These are phyloP conservation scores for Monosporascus sp. DNA, from an alignment of 2,329 filamentous ascomycete species.

Conservation along the genomic window DNA sequence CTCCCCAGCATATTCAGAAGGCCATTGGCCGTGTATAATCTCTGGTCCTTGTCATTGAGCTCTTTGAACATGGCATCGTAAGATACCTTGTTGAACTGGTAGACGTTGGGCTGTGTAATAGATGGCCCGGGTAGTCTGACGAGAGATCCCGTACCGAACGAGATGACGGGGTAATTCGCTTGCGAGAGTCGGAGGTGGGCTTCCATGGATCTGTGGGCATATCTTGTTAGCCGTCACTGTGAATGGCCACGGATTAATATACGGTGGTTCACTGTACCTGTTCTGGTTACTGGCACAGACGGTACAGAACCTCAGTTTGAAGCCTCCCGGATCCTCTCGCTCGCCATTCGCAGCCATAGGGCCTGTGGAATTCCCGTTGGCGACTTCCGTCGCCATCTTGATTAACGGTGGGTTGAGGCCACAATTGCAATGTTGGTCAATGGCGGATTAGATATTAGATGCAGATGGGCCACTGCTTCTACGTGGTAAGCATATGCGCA, in stretches of 20 bases:
- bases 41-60: slow-evolving; percentile 75
- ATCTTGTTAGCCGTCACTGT: slow-evolving; percentile 1
- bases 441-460: no score
- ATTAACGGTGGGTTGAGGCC: slow-evolving; percentile 10
- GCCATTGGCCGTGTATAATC: slow-evolving; percentile 86
- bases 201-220: slow-evolving; percentile 77
- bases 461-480: not conserved
- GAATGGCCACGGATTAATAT: not conserved
- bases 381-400: slow-evolving; percentile 30
- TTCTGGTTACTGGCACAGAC: slow-evolving; percentile 99
- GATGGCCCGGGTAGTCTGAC: slow-evolving; percentile 89
- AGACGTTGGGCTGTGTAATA: slow-evolving; percentile 92
- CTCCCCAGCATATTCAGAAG: slow-evolving; percentile 93
- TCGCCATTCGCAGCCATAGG: slow-evolving; percentile 36
- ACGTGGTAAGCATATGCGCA: not conserved
- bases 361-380: slow-evolving; percentile 32
- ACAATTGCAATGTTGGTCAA: no score
- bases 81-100: slow-evolving; percentile 95
- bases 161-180: slow-evolving; percentile 90
- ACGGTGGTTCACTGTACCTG: slow-evolving; percentile 49
- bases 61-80: slow-evolving; percentile 95
- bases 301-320: slow-evolving; percentile 93
- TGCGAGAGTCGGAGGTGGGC: slow-evolving; percentile 89
- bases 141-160: slow-evolving; percentile 91
- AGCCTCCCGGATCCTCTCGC: slow-evolving; percentile 52